Evolutionary conservation across 371 early-diverging fungal genomes (phyloP).

Genomic region (Mortierella sp.): DNA sequence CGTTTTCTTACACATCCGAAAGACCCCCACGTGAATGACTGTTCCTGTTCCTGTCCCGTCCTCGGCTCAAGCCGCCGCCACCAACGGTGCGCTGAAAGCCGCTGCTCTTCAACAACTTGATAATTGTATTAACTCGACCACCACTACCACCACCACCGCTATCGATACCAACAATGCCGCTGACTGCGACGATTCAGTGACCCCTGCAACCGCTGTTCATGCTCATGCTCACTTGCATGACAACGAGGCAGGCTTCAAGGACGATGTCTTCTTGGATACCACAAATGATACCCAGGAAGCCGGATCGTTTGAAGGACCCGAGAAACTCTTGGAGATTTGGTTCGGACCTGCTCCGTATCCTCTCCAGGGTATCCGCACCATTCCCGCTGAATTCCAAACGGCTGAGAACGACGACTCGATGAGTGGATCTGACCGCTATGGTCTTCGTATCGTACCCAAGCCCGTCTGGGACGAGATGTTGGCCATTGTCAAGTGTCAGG

Average conservation of each 20-base stretch:
- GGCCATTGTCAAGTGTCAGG: conserved; percentile 90
- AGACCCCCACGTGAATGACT: conserved; percentile 56
- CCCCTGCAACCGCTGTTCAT: conserved; percentile 10
- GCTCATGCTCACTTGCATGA: conserved; percentile 29
- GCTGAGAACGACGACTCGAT: conserved; percentile 44
- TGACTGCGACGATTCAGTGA: conserved; percentile 7
- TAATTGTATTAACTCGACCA: conserved; percentile 11
- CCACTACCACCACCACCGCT: not conserved
- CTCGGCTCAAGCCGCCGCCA: conserved; percentile 42
- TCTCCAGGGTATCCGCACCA: conserved; percentile 56
- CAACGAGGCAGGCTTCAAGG: conserved; percentile 46
- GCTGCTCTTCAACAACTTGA: conserved; percentile 41
- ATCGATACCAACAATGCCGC: conserved; percentile 11
- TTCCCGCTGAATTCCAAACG: conserved; percentile 20
- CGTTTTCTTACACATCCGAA: conserved; percentile 49
- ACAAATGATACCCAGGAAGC: conserved; percentile 51
- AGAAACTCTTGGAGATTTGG: conserved; percentile 97
- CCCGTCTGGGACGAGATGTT: conserved; percentile 91
- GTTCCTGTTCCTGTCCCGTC: conserved; percentile 52
- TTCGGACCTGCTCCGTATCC: conserved; percentile 69
- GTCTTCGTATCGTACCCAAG: conserved; percentile 80
- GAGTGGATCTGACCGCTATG: conserved; percentile 57
- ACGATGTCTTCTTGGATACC: conserved; percentile 50
- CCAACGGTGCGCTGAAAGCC: conserved; percentile 47
- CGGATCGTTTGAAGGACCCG: conserved; percentile 88